Base-by-base conservation (phyloP, 352 stramenopile genomes). In the Phytophthora cactorum region DNA sequence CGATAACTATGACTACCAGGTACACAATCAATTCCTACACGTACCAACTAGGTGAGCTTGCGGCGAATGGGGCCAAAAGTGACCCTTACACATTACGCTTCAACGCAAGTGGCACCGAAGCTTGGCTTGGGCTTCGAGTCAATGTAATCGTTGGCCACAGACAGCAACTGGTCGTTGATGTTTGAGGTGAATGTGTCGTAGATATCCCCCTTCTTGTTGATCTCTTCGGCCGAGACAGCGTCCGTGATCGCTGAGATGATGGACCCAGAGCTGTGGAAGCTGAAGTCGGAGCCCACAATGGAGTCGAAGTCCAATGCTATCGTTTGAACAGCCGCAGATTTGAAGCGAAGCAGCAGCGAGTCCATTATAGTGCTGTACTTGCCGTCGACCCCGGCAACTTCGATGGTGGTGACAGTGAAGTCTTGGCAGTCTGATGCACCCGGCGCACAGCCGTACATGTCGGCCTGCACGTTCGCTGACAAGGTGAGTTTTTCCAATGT, bases 161-260 rank as follows among this genome's bases (percentile, higher is more conserved):
- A 82, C 34, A 78, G 74, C 63, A 71, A 56, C 27, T 87, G 62
- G 41, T 68, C 69, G 59, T 81, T 63, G n/a, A 75, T 52, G 29
- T 69, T 57, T 10, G 64, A 57, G 28, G 79, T 79, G 50, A 82
- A 70, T 12, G 59, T 74, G 28, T 84, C 75, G 72, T 88, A 88
- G 28, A 74, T 53, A 52, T 77, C 62, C 45, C 77, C 75, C 67
- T 86, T 88, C 70, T 86, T 81, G 77, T 90, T 90, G 56, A 88
- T 56, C 49, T 80, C 55, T 14, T 72, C 57, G 11, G 73, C 72
- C 36, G 70, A 78, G 56, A 86, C 57, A 51, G 63, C 60, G 62
- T 86, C 72, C 27, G 72, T 77, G 29, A 89, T 63, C 31, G 68
- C 73, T 8, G 69, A 72, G 46, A 88, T 71, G 49, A 88, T 60